A percentile compares a stretch with the other conserved stretches of the same genome.
These are phyloP conservation scores for Roridomyces roridus DNA, from an alignment of 768 basidiomycete genomes.

Conservation along the genomic window DNA sequence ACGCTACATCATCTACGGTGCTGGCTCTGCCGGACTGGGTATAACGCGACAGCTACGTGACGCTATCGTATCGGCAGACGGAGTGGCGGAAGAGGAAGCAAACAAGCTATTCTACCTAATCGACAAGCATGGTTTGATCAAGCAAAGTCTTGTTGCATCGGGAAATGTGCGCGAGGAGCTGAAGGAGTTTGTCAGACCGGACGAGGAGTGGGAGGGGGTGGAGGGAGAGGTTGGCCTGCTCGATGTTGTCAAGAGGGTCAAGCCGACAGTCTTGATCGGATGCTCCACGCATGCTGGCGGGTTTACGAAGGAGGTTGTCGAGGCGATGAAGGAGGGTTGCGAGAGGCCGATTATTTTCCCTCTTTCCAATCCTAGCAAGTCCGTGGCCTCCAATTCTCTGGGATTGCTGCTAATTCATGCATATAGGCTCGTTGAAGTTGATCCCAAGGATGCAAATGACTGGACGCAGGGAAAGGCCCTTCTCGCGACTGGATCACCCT, in stretches of 20 bases:
- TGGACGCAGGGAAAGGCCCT: conserved; percentile 86
- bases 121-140: conserved; percentile 71
- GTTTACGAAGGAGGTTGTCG: conserved; percentile 77
- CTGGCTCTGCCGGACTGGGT: conserved; percentile 84
- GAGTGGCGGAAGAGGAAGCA: conserved; percentile 60
- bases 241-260: conserved; percentile 73
- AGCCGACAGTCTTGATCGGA: conserved; percentile 86
- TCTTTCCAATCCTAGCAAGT: conserved; percentile 76
- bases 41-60: conserved; percentile 71
- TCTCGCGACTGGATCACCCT: conserved; percentile 86
- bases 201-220: conserved; percentile 59
- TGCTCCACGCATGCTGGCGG: conserved; percentile 80
- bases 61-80: conserved; percentile 67
- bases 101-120: conserved; percentile 74
- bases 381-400: not conserved
- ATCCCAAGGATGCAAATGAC: conserved; percentile 70
- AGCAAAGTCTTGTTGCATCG: conserved; percentile 49
- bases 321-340: conserved; percentile 68
- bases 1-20: conserved; percentile 79
- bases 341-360: conserved; percentile 86
- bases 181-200: conserved; percentile 60
- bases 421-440: conserved; percentile 68
- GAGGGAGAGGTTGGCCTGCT: conserved; percentile 57
- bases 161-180: conserved; percentile 52
- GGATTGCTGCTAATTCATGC: not conserved